Evolutionary conservation across 2,329 filamentous ascomycete genomes (phyloP).

Genomic region (Parafenestella ontariensis): DNA sequence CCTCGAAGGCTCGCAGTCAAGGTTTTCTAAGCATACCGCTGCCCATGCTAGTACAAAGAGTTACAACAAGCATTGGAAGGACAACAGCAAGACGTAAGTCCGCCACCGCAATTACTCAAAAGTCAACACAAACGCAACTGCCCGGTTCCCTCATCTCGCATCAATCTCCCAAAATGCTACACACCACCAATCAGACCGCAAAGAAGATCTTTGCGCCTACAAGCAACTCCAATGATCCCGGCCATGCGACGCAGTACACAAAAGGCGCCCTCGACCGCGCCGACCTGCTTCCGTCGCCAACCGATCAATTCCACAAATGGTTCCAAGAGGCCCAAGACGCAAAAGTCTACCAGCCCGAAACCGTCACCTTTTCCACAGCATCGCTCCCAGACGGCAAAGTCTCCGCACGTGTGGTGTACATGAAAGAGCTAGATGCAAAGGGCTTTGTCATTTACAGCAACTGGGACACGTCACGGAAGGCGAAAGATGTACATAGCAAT

Average conservation of each 20-base stretch:
- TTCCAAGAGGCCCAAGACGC: constrained; percentile 74
- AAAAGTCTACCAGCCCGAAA: constrained; percentile 78
- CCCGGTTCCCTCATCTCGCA: neutral
- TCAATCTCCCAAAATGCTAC: constrained; percentile 28
- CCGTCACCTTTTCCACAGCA: constrained; percentile 86
- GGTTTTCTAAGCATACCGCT: neutral
- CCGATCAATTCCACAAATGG: constrained; percentile 88
- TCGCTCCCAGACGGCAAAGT: constrained; percentile 83
- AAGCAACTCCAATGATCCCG: constrained; percentile 56
- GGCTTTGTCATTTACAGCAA: constrained; percentile 96
- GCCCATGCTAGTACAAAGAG: constrained; percentile 7
- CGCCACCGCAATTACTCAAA: neutral
- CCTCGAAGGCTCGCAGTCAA: constrained; percentile 1
- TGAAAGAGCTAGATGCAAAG: constrained; percentile 85
- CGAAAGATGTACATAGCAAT: constrained; percentile 74
- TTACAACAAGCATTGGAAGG: neutral
- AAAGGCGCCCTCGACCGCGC: constrained; percentile 66
- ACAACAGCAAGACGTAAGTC: neutral
- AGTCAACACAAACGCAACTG: neutral
- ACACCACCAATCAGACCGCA: constrained; percentile 25
- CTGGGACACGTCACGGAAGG: constrained; percentile 77
- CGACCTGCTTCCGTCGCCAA: constrained; percentile 70
- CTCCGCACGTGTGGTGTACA: constrained; percentile 84
- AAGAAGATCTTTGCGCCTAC: constrained; percentile 68
- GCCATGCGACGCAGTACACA: constrained; percentile 79